phyloP scores from a whole-genome alignment of 345 rosid genomes.

The Gossypium turneri region DNA sequence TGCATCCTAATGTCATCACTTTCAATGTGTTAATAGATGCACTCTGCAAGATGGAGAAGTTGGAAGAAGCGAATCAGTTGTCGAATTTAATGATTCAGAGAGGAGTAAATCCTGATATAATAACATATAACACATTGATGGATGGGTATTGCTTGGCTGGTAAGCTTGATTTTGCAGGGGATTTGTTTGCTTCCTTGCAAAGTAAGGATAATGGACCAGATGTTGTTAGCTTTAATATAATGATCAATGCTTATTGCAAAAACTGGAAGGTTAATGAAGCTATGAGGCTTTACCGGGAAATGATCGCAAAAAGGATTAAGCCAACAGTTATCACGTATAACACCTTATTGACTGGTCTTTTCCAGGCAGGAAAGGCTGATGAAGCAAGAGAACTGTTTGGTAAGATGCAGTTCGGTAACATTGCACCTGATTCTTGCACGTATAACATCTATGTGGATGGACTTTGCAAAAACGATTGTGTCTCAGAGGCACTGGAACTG shows the following conservation, averaged over 20 bases:
- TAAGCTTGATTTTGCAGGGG: constrained; percentile 27
- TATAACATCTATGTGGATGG: constrained; percentile 22
- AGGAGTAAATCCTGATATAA: constrained; percentile 20
- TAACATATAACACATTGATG: constrained; percentile 27
- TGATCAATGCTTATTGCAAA: constrained; percentile 32
- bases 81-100: constrained; percentile 16
- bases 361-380: constrained; percentile 21
- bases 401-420: constrained; percentile 17
- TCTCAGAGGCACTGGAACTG: constrained; percentile 25
- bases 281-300: constrained; percentile 20
- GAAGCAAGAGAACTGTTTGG: constrained; percentile 26
- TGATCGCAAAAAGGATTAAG: constrained; percentile 23
- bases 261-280: constrained; percentile 25
- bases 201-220: constrained; percentile 20
- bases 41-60: constrained; percentile 15
- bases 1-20: constrained; percentile 22
- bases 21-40: constrained; percentile 23
- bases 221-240: constrained; percentile 31
- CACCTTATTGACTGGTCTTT: constrained; percentile 31
- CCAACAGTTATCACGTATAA: constrained; percentile 23
- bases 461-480: constrained; percentile 18
- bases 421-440: neutral
- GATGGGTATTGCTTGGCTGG: constrained; percentile 30
- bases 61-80: constrained; percentile 7
- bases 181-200: constrained; percentile 24